Conservation (phyloP, 495 filamentous ascomycete species). For the Recurvomyces mirabilis region DNA sequence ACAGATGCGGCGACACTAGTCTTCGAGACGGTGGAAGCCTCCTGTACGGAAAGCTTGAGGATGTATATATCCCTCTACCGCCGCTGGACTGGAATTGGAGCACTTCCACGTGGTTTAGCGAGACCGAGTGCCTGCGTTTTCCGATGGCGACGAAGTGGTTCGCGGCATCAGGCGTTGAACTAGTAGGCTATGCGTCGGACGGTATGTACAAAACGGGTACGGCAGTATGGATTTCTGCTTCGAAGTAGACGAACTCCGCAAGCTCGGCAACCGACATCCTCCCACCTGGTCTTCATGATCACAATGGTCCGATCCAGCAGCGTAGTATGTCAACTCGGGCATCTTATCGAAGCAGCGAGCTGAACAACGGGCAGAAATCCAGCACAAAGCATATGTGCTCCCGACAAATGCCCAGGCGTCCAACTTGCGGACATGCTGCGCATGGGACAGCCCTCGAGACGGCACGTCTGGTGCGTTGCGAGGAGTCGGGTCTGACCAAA, state of each 20-base stretch:
- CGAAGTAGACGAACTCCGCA: background rate
- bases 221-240: background rate
- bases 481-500: background rate
- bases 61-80: no score
- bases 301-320: background rate
- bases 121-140: conserved; percentile 1
- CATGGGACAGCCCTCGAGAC: conserved; percentile 4
- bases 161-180: background rate
- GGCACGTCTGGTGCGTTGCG: background rate
- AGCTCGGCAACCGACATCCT: background rate
- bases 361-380: background rate
- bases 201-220: no score
- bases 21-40: no score
- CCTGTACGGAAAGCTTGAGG: no score
- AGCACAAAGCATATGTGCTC: background rate
- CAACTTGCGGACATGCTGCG: conserved; percentile 1
- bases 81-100: no score
- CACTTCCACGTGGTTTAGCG: conserved; percentile 10
- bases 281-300: background rate
- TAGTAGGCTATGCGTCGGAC: no score
- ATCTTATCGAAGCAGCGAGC: background rate
- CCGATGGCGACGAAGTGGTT: background rate
- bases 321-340: background rate
- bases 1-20: no score
- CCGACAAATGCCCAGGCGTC: conserved; percentile 3